Conservation (phyloP, 257 asterid genomes). For the Osmanthus fragrans region DNA sequence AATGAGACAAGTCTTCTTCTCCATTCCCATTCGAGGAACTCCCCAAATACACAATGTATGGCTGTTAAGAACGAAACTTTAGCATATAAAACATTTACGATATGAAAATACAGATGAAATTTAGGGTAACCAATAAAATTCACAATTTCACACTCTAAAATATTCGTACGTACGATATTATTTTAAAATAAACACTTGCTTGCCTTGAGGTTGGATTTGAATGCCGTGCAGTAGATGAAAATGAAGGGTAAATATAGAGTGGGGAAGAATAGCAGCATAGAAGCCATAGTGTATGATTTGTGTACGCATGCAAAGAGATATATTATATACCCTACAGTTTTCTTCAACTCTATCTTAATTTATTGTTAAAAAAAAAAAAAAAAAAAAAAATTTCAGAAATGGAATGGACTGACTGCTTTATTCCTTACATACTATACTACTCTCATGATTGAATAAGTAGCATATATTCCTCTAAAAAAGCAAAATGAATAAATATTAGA, state of each 20-base stretch:
- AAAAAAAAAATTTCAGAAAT: too few species aligned
- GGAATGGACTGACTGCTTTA: background rate
- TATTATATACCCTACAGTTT: background rate
- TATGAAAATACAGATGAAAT: background rate
- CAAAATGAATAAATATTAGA: background rate
- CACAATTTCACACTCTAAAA: too few species aligned
- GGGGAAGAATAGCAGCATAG: slow-evolving; percentile 11
- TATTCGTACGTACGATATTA: background rate
- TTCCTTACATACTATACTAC: background rate
- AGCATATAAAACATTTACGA: background rate
- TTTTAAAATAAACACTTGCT: slow-evolving; percentile 11
- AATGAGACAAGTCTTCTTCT: slow-evolving; percentile 35
- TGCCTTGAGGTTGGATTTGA: slow-evolving; percentile 36
- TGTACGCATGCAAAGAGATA: background rate
- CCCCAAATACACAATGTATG: slow-evolving; percentile 76
- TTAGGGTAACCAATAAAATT: too few species aligned
- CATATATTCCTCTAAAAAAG: background rate
- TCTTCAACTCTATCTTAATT: too few species aligned
- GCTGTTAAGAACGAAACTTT: slow-evolving; percentile 42
- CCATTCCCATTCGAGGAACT: slow-evolving; percentile 40
- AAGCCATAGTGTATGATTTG: slow-evolving; percentile 34
- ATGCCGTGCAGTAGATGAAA: slow-evolving; percentile 27
- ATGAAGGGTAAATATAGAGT: slow-evolving; percentile 28
- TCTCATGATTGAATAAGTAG: background rate
- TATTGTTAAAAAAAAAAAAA: background rate